These are phyloP conservation scores for Leptomonas pyrrhocoris DNA, from an alignment of 208 protist species.

Conservation along the genomic window DNA sequence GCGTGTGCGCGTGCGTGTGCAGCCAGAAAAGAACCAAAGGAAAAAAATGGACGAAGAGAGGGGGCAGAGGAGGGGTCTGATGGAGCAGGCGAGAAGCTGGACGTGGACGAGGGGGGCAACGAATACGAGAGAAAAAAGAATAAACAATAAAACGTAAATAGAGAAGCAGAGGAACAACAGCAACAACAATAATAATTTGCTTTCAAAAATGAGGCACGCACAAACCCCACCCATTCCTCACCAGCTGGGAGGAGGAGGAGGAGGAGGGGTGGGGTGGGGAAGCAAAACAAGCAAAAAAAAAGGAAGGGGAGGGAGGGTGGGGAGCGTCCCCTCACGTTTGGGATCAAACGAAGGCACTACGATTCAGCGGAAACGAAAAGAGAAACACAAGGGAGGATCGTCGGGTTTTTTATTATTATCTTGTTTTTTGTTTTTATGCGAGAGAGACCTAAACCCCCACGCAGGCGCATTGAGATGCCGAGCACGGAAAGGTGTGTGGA, in stretches of 20 bases:
- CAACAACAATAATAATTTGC: not conserved
- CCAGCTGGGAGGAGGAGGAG: no score
- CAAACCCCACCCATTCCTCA: no score
- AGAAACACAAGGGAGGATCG: not conserved
- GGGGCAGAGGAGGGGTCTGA: no score
- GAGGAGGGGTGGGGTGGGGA: not conserved
- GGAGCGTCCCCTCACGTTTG: no score
- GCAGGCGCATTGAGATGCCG: no score
- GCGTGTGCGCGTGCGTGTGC: no score
- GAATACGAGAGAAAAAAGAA: conserved; percentile 14
- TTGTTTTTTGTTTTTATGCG: no score
- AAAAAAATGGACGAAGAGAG: not conserved
- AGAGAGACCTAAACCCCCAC: no score
- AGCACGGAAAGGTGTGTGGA: no score
- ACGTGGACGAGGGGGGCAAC: not conserved
- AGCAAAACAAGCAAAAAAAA: conserved; percentile 1
- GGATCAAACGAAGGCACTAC: not conserved
- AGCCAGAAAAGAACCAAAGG: not conserved
- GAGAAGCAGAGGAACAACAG: not conserved
- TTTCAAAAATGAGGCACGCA: no score
- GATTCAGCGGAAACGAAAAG: not conserved
- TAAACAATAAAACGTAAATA: conserved; percentile 5
- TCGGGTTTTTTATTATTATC: no score
- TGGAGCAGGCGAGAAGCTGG: not conserved
- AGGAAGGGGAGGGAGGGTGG: no score